These are phyloP conservation scores for Macrolepiota fuliginosa DNA, from an alignment of 768 basidiomycete species.

Conservation along the genomic window DNA sequence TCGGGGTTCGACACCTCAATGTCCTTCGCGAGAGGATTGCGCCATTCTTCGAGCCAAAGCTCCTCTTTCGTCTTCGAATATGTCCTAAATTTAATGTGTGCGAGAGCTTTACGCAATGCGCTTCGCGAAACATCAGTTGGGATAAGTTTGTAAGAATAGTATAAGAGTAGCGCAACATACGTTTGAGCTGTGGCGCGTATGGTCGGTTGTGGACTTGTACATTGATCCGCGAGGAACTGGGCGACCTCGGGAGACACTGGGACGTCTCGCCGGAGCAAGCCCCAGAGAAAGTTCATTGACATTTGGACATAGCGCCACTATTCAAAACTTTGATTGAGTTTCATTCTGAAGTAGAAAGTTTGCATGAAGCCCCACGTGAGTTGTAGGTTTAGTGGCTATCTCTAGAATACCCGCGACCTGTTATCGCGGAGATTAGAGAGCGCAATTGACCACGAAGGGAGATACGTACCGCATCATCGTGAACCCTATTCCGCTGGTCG, in stretches of 20 bases:
- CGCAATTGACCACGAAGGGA: slow-evolving; percentile 10
- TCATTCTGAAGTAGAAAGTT: background rate
- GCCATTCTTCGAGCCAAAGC: slow-evolving; percentile 74
- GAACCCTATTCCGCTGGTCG: slow-evolving; percentile 41
- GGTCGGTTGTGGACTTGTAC: slow-evolving; percentile 67
- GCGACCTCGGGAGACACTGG: slow-evolving; percentile 51
- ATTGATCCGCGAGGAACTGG: slow-evolving; percentile 62
- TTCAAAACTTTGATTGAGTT: background rate
- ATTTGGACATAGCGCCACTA: slow-evolving; percentile 85
- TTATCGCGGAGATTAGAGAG: background rate
- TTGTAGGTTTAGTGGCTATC: slow-evolving; percentile 57
- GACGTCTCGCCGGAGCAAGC: slow-evolving; percentile 63
- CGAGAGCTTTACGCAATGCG: slow-evolving; percentile 12
- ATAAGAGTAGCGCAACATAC: slow-evolving; percentile 32
- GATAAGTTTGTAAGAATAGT: background rate
- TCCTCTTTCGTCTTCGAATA: slow-evolving; percentile 69
- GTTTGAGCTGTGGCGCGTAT: slow-evolving; percentile 65
- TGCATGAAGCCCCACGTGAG: slow-evolving; percentile 55
- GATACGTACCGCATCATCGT: slow-evolving; percentile 44
- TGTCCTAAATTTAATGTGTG: slow-evolving; percentile 46
- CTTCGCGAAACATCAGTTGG: slow-evolving; percentile 5
- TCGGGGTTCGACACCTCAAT: slow-evolving; percentile 46
- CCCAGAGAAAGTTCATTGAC: slow-evolving; percentile 57
- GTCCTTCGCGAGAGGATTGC: slow-evolving; percentile 51
- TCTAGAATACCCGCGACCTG: slow-evolving; percentile 62